Percentiles rank a stretch among this genome's conserved stretches.
Conservation (phyloP, 2,329 filamentous ascomycete species). For the Phaeomoniella chlamydospora region DNA sequence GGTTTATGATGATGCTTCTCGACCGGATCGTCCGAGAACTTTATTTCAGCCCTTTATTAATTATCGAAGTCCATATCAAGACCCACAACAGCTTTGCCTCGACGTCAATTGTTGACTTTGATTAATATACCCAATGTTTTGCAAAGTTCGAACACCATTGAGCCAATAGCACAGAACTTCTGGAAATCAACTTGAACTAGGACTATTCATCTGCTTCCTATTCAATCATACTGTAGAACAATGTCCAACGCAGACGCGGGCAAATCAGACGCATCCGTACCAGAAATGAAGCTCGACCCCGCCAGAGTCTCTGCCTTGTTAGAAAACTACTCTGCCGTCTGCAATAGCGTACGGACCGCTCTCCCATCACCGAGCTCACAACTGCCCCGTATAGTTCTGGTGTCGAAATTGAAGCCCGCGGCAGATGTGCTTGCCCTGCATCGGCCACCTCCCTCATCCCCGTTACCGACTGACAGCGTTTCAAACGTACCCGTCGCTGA, state of each 20-base stretch:
- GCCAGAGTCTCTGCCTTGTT: not conserved
- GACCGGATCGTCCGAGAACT: too few species aligned
- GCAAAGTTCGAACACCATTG: too few species aligned
- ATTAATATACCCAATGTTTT: too few species aligned
- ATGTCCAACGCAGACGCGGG: not conserved
- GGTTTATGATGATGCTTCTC: too few species aligned
- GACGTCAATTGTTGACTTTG: too few species aligned
- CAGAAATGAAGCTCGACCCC: not conserved
- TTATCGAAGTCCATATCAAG: too few species aligned
- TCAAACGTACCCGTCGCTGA: not conserved
- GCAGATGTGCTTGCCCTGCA: constrained; percentile 81
- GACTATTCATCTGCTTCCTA: not conserved
- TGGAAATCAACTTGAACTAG: not conserved
- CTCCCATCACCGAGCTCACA: constrained; percentile 3
- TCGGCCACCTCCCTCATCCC: constrained; percentile 30
- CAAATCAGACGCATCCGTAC: not conserved
- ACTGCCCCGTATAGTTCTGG: constrained; percentile 61
- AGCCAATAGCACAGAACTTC: too few species aligned
- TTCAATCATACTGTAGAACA: not conserved
- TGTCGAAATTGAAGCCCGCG: constrained; percentile 90
- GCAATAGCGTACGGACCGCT: not conserved
- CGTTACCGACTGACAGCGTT: constrained; percentile 2
- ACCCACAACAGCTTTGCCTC: too few species aligned
- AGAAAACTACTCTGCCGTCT: not conserved
- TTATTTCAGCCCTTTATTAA: too few species aligned